phyloP scores from a whole-genome alignment of 2,329 filamentous ascomycete species.

The Aspergillus aculeatus region DNA sequence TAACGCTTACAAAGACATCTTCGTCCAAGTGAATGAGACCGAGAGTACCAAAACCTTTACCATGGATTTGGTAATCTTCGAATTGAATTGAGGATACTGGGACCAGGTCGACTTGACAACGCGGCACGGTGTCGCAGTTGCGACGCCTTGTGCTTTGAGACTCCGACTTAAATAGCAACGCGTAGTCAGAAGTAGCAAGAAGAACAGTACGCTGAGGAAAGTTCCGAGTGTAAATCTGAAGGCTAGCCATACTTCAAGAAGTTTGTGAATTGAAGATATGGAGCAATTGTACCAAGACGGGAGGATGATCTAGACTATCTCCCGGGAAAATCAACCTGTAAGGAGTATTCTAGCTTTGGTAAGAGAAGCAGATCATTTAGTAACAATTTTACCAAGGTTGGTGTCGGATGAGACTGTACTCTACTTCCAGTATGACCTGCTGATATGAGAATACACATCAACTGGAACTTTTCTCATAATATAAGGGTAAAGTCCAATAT shows the following conservation, averaged over 20 bases:
- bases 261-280: too few relatives aligned
- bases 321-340: too few relatives aligned
- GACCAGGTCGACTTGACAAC: slow-evolving; percentile 87
- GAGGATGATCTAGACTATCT: too few relatives aligned
- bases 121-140: slow-evolving; percentile 44
- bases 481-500: too few relatives aligned
- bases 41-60: slow-evolving; percentile 79
- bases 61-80: slow-evolving; percentile 73
- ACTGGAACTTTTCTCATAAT: too few relatives aligned
- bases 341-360: too few relatives aligned
- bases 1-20: slow-evolving; percentile 88
- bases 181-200: slow-evolving; percentile 74
- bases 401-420: too few relatives aligned
- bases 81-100: slow-evolving; percentile 64
- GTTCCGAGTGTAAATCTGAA: slow-evolving; percentile 81
- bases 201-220: slow-evolving; percentile 84
- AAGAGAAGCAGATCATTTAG: too few relatives aligned
- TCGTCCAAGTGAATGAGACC: slow-evolving; percentile 79
- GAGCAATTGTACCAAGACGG: too few relatives aligned
- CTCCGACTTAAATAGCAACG: slow-evolving; percentile 76
- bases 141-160: slow-evolving; percentile 53
- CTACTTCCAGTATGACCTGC: too few relatives aligned
- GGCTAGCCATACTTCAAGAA: slow-evolving; percentile 50
- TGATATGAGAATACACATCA: too few relatives aligned
- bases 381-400: too few relatives aligned